Evolutionary conservation across 2,329 filamentous ascomycete genomes (phyloP), one percentile per base, ranked within the genome.

Genomic region (Colletotrichum incanum): DNA sequence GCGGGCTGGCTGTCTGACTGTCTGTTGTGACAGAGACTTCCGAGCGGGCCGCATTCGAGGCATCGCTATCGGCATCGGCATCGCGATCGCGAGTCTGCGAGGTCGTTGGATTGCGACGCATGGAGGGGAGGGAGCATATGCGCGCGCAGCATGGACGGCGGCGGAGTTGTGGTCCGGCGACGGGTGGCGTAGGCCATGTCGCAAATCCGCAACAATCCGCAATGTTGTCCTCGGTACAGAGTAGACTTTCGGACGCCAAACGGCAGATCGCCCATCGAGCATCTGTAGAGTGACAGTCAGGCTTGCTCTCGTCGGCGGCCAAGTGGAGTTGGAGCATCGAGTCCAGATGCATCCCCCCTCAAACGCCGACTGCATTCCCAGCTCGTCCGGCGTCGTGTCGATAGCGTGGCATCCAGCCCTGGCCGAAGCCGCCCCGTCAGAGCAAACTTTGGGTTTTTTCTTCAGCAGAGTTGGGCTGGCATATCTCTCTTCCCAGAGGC

Each of bases 381-480:
- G 45, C 60, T 41, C 45, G 52, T 39, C 31, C 60, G 45, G 60
- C 31, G 31, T 28, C 54, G 34, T 26, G 34, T 16, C 54, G 5
- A 28, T 6, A n/a, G 39, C 39, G 39, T 50, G 49, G 26, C 49
- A 68, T 62, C 60, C 23, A 55, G 60, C 50, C 31, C 60, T 54
- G 39, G 31, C 39, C 43, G 39, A 31, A 45, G 26, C 39, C 26
- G 26, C 34, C 14, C 45, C 28, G 14, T 20, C 43, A 43, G 18
- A 34, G 39, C 4, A n/a, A 26, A 11, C 39, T 45, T 26, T 34
- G 20, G 12, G 28, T n/a, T 60, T 67, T 5, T 14, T 67, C 49
- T 67, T 71, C 68, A 49, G 55, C 68, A 71, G 55, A 56, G 56
- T 71, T 67, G 14, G 45, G 39, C 41, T 60, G 62, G 62, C 18